These are phyloP conservation scores for Schrenkiella parvula DNA, from an alignment of 345 rosid species.

Conservation along the genomic window DNA sequence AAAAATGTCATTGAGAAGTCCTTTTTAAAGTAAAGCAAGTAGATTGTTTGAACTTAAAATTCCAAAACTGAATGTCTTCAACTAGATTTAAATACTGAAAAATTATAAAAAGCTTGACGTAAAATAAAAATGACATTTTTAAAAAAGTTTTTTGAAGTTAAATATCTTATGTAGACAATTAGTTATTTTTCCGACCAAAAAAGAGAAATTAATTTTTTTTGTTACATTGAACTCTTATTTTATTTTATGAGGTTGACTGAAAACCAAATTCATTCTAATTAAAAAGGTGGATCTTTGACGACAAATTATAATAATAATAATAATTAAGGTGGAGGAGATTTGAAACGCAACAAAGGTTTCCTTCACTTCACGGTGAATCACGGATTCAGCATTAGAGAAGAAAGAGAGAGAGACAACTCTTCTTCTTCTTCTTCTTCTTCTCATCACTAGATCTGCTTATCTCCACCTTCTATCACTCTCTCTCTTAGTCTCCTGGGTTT, in stretches of 20 bases:
- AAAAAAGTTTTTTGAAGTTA: no score
- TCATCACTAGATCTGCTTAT: conserved; percentile 16
- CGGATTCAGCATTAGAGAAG: conserved; percentile 9
- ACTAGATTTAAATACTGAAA: no score
- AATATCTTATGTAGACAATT: not conserved
- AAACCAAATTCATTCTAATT: not conserved
- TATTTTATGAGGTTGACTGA: not conserved
- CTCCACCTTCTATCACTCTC: not conserved
- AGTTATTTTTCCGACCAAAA: not conserved
- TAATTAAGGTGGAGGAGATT: no score
- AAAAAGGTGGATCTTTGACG: no score
- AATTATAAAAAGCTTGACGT: no score
- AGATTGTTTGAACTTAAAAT: no score
- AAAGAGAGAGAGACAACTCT: conserved; percentile 12
- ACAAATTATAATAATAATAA: no score
- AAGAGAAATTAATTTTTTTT: no score
- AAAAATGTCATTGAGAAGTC: no score
- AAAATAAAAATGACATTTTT: not conserved
- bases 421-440: conserved; percentile 6
- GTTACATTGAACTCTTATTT: not conserved
- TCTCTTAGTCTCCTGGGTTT: not conserved
- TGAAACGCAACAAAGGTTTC: conserved; percentile 22
- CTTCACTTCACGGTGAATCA: conserved; percentile 6
- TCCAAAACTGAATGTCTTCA: no score
- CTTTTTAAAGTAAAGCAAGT: no score